These are phyloP conservation scores for Aurantiochytrium sp. DNA, from an alignment of 108 stramenopile genomes.

Conservation along the genomic window DNA sequence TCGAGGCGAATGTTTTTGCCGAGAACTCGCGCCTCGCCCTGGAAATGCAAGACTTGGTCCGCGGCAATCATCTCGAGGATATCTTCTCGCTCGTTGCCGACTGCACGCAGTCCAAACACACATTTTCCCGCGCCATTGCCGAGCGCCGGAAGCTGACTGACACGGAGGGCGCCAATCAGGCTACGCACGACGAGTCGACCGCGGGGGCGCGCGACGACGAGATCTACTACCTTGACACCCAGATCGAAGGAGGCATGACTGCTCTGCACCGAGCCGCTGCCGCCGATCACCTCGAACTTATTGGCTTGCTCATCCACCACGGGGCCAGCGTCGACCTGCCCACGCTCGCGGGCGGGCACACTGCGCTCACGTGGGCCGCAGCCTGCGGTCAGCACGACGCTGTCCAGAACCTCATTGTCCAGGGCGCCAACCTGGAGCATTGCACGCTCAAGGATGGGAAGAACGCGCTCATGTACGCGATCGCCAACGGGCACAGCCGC, in stretches of 20 bases:
- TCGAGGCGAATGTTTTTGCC: neutral
- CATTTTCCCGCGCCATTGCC: neutral
- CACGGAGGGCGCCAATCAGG: neutral
- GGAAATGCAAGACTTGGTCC: neutral
- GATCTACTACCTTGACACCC: neutral
- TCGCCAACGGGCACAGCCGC: neutral
- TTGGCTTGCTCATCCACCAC: neutral
- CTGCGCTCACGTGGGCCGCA: neutral
- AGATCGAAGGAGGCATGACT: neutral
- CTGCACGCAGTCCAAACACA: neutral
- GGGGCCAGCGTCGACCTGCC: neutral
- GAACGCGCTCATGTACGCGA: neutral
- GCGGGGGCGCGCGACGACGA: no score
- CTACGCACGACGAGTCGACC: no score
- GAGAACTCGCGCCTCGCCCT: neutral
- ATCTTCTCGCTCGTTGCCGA: neutral
- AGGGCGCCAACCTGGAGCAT: neutral
- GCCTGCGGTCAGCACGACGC: constrained; percentile 1
- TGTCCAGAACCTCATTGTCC: neutral
- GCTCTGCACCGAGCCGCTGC: neutral
- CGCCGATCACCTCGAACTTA: neutral
- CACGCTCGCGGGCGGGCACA: neutral
- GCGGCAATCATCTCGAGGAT: neutral
- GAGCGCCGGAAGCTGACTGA: neutral
- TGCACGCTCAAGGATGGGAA: neutral